Base-by-base conservation (phyloP, 768 basidiomycete genomes). In the Panus rudis region DNA sequence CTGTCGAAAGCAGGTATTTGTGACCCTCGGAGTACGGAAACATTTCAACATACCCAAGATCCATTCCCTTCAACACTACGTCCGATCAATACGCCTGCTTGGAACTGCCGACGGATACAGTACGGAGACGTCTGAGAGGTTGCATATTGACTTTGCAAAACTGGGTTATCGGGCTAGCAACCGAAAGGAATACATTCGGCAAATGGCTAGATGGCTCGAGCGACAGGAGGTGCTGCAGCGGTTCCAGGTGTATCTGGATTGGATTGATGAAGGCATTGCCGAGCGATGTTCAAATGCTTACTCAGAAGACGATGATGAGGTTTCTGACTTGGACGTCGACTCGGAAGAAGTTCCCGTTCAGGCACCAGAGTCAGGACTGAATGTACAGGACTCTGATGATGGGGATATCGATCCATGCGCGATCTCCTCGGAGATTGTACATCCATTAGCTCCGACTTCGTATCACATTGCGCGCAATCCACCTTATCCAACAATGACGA, bases 91-190 rank as follows among this genome's bases (percentile, higher is more conserved):
- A 30, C 39, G 42, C 2, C 26, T 20, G 0, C 27, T 51, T 1
- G 61, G 61, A 4, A 48, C 45, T 16, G 49, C 51, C 0, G 57
- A 60, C 41, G 47, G 48, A 1, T 57, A 43, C 48, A 60, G 47
- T 42, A 63, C 61, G 1, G 63, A 65, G 43, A 28, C 53, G 39
- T 22, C 58, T 45, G 49, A 62, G 50, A 60, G 61, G 0, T 57
- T 73, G 1, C 73, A 73, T 41, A 72, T 72, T 37, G 61, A 72
- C 50, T 62, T 57, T 33, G 64, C 68, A 2, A 73, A 74, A 47
- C 28, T 50, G 2, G 53, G 41, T 1, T 64, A 62, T 45, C 31
- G 52, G 2, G 53, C 56, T 4, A 52, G 47, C 4, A 63, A 61
- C 46, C 44, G 48, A 16, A 46, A 49, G 20, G 47, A 58, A 22